Evolutionary conservation across 2,329 filamentous ascomycete genomes (phyloP).

Genomic region (Cytospora schulzeri): DNA sequence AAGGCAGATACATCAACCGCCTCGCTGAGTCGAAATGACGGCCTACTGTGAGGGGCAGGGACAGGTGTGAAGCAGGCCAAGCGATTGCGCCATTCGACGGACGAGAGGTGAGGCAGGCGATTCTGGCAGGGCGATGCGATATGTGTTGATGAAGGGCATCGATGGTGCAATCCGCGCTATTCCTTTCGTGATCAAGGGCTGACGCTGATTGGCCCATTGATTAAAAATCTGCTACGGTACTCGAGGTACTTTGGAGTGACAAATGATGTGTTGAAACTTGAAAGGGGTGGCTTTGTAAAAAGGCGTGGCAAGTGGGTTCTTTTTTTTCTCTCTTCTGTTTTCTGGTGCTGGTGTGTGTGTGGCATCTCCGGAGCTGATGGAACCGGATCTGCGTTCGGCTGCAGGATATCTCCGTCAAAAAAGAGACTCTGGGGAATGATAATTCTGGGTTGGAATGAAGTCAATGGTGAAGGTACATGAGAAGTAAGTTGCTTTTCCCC

Average conservation of each 20-base stretch:
- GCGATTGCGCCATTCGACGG: conserved; percentile 38
- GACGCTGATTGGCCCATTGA: conserved; percentile 18
- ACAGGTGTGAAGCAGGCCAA: conserved; percentile 9
- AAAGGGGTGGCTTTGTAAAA: conserved; percentile 16
- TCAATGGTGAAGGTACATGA: conserved; percentile 16
- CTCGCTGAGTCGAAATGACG: not conserved
- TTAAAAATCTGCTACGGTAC: conserved; percentile 27
- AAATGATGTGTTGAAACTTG: conserved; percentile 13
- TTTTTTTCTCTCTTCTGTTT: not conserved
- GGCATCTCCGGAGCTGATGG: conserved; percentile 16
- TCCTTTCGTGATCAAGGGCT: conserved; percentile 48
- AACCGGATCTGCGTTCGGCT: conserved; percentile 15
- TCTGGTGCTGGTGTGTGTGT: conserved; percentile 5
- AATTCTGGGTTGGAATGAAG: conserved; percentile 16
- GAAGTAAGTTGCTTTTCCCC: conserved; percentile 7
- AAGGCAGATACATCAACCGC: conserved; percentile 15
- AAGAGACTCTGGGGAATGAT: conserved; percentile 4
- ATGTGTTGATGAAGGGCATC: conserved; percentile 29
- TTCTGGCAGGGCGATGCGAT: conserved; percentile 23
- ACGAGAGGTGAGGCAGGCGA: conserved; percentile 10
- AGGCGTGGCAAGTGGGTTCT: conserved; percentile 14
- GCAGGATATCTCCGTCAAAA: not conserved
- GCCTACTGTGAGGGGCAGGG: conserved; percentile 19
- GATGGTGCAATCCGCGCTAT: conserved; percentile 58
- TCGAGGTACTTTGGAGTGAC: conserved; percentile 25